Conservation (phyloP, 2,329 filamentous ascomycete species). For the Xylaria sp. region DNA sequence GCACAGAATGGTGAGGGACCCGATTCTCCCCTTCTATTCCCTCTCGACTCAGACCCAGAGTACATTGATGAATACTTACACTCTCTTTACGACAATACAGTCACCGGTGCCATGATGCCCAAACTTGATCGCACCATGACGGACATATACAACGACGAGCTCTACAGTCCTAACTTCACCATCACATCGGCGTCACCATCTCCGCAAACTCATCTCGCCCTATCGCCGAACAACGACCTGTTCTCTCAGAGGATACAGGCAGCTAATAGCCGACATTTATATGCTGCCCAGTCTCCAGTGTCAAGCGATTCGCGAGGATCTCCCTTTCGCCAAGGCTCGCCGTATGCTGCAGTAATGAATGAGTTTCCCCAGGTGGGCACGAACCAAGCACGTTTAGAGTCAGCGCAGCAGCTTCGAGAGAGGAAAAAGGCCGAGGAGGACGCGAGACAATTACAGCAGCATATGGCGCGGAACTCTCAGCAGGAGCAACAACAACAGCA, state of each 20-base stretch:
- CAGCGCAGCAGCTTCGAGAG: slow-evolving; percentile 69
- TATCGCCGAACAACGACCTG: slow-evolving; percentile 67
- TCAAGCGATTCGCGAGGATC: slow-evolving; percentile 72
- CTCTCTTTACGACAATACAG: slow-evolving; percentile 67
- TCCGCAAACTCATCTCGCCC: slow-evolving; percentile 56
- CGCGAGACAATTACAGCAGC: slow-evolving; percentile 57
- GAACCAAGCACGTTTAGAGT: slow-evolving; percentile 58
- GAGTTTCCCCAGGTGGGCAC: slow-evolving; percentile 56
- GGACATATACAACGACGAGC: slow-evolving; percentile 83
- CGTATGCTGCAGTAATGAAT: slow-evolving; percentile 60
- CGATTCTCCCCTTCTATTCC: slow-evolving; percentile 40
- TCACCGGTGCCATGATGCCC: slow-evolving; percentile 62
- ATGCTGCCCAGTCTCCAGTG: slow-evolving; percentile 63
- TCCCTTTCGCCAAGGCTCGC: slow-evolving; percentile 80
- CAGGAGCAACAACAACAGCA: slow-evolving; percentile 56
- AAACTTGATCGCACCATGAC: slow-evolving; percentile 89
- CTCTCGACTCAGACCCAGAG: slow-evolving; percentile 30
- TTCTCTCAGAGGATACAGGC: slow-evolving; percentile 82
- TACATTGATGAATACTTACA: slow-evolving; percentile 74
- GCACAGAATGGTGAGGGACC: slow-evolving; percentile 65
- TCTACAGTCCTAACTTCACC: slow-evolving; percentile 77
- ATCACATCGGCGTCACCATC: slow-evolving; percentile 66
- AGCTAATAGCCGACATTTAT: slow-evolving; percentile 78
- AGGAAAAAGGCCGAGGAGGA: slow-evolving; percentile 70
- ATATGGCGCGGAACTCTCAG: slow-evolving; percentile 53